A percentile compares a stretch with the other conserved stretches of the same genome.
These are phyloP conservation scores for Beauveria sp. DNA, from an alignment of 2,329 filamentous ascomycete genomes.

Conservation along the genomic window DNA sequence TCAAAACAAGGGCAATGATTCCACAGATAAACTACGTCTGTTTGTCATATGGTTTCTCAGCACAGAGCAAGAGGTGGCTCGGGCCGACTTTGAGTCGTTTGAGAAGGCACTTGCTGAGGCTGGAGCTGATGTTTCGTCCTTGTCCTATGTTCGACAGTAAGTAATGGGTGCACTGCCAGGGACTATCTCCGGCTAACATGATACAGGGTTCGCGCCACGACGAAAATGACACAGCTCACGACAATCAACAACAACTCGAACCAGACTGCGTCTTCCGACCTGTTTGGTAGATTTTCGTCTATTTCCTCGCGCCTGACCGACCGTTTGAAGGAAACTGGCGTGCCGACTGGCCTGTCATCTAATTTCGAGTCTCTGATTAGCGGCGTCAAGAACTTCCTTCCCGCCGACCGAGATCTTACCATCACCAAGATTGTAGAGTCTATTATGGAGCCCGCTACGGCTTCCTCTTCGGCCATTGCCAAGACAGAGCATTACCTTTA, in stretches of 20 bases:
- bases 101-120: conserved; percentile 72
- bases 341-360: conserved; percentile 58
- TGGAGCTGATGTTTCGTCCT: conserved; percentile 66
- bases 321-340: conserved; percentile 81
- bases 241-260: conserved; percentile 70
- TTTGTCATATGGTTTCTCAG: conserved; percentile 98
- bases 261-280: conserved; percentile 60
- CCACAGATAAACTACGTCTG: conserved; percentile 81
- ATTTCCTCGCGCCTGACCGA: conserved; percentile 89
- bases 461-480: conserved; percentile 83
- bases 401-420: conserved; percentile 88
- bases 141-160: conserved; percentile 82
- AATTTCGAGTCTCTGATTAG: conserved; percentile 94
- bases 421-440: conserved; percentile 97
- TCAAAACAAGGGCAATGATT: conserved; percentile 70
- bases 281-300: conserved; percentile 89
- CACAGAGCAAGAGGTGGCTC: conserved; percentile 79
- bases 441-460: conserved; percentile 90
- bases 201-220: conserved; percentile 75
- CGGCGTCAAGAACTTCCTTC: conserved; percentile 97
- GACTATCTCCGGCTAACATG: conserved; percentile 16
- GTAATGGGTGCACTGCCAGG: conserved; percentile 21
- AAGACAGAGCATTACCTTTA: conserved; percentile 97
- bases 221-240: conserved; percentile 96
- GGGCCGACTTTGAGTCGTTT: conserved; percentile 76